phyloP scores from a whole-genome alignment of 2,329 filamentous ascomycete species.

The Sclerotinia minor region DNA sequence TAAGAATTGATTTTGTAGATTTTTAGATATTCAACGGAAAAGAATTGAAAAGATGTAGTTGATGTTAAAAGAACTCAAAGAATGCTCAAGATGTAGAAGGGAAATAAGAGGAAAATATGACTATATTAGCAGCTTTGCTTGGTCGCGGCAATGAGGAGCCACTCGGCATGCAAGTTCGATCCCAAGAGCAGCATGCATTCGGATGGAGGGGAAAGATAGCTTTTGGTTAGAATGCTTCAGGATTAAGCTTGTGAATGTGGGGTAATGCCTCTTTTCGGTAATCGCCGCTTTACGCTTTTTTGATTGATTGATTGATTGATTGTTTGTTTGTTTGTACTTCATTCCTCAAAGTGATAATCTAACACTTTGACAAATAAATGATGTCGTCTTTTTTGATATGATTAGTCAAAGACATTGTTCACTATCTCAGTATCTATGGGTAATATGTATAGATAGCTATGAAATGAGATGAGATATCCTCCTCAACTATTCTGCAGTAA shows the following conservation, averaged over 20 bases:
- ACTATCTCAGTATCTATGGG: not conserved
- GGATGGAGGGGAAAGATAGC: conserved; percentile 19
- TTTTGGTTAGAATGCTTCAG: conserved; percentile 13
- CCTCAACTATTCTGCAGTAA: not conserved
- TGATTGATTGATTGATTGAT: not conserved
- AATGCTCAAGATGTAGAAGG: conserved; percentile 1
- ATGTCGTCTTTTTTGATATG: not conserved
- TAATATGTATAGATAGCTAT: not conserved
- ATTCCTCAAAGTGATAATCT: conserved; percentile 12
- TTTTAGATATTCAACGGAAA: not conserved
- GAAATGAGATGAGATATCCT: no score
- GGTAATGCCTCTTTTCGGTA: conserved; percentile 11
- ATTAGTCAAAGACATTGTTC: conserved; percentile 2
- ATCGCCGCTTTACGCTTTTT: conserved; percentile 19
- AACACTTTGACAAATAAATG: not conserved
- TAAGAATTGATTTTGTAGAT: not conserved
- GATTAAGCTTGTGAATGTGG: conserved; percentile 25
- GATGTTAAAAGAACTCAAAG: not conserved
- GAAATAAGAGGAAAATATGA: conserved; percentile 11
- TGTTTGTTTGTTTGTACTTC: conserved; percentile 6
- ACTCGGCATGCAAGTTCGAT: conserved; percentile 7
- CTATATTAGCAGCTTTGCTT: conserved; percentile 15
- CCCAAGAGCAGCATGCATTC: conserved; percentile 23
- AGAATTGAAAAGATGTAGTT: not conserved
- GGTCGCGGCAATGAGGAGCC: conserved; percentile 18